Evolutionary conservation across 1,284 basidiomycete genomes (phyloP).

Genomic region (Rhodotorula sp.): DNA sequence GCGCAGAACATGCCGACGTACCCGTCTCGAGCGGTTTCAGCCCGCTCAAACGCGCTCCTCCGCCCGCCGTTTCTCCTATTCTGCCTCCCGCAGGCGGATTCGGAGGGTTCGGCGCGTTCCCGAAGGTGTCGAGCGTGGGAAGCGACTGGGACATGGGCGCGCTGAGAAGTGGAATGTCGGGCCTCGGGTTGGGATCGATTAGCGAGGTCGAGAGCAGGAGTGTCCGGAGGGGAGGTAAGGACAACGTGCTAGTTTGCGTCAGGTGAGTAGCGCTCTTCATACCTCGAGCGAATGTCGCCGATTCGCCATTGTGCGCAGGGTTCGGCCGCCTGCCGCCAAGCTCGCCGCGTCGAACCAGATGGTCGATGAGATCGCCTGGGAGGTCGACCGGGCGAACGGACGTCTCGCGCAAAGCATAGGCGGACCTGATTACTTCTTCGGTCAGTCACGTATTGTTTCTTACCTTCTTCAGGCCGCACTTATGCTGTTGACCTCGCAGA

Average conservation of each 20-base stretch:
- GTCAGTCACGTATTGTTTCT: slow-evolving; percentile 34
- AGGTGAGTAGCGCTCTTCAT: background rate
- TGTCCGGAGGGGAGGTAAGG: slow-evolving; percentile 20
- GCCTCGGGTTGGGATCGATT: slow-evolving; percentile 3
- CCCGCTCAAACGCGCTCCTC: slow-evolving; percentile 8
- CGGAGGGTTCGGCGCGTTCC: slow-evolving; percentile 9
- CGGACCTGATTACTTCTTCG: slow-evolving; percentile 62
- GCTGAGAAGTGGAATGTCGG: slow-evolving; percentile 3
- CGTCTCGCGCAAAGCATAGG: slow-evolving; percentile 37
- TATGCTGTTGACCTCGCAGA: slow-evolving; percentile 50
- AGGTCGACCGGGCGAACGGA: slow-evolving; percentile 14
- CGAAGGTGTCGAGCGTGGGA: background rate
- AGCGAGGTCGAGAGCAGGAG: background rate
- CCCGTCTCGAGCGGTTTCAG: slow-evolving; percentile 11
- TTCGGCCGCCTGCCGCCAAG: slow-evolving; percentile 39
- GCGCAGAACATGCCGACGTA: slow-evolving; percentile 39
- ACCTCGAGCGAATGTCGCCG: background rate
- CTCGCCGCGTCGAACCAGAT: slow-evolving; percentile 13
- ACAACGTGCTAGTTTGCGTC: slow-evolving; percentile 44
- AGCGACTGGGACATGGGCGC: background rate
- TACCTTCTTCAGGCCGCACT: too few species aligned
- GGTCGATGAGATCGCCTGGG: slow-evolving; percentile 38
- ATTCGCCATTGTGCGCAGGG: slow-evolving; percentile 3
- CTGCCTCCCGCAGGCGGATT: background rate
- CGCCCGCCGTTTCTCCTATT: slow-evolving; percentile 7